Evolutionary conservation across 306 rosid species (phyloP).

Genomic region (Rubus idaeus): DNA sequence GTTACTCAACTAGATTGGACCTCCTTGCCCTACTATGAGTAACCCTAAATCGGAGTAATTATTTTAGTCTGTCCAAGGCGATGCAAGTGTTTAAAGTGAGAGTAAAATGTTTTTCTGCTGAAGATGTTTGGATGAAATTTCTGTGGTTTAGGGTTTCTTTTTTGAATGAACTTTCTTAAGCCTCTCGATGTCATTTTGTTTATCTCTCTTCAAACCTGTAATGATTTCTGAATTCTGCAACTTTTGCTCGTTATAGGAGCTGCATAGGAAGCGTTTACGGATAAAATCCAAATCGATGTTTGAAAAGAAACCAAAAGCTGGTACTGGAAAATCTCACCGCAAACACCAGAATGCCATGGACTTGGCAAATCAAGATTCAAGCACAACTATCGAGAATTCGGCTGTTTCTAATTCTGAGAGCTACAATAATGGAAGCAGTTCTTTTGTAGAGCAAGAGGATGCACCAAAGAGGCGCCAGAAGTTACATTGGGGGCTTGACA

Average conservation of each 20-base stretch:
- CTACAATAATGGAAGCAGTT: constrained; percentile 22
- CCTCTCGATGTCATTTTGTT: neutral
- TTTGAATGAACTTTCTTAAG: neutral
- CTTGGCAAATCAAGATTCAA: constrained; percentile 29
- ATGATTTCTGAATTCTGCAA: neutral
- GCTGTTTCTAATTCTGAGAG: constrained; percentile 20
- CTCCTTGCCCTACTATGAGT: neutral
- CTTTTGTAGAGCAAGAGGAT: constrained; percentile 25
- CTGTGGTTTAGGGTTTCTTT: neutral
- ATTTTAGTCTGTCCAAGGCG: neutral
- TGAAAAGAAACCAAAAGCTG: constrained; percentile 47
- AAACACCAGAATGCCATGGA: constrained; percentile 16
- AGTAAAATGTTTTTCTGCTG: neutral
- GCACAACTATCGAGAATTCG: constrained; percentile 28
- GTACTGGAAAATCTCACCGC: constrained; percentile 26
- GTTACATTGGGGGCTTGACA: constrained; percentile 87
- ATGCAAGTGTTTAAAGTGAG: neutral
- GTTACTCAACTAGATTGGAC: neutral
- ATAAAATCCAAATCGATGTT: constrained; percentile 60
- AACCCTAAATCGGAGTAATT: too few species aligned
- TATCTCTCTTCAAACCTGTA: neutral
- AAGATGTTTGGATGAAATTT: neutral
- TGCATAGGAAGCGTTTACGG: constrained; percentile 68
- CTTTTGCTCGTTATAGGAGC: constrained; percentile 43
- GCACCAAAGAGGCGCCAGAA: constrained; percentile 51